Conservation (phyloP, 2,329 filamentous ascomycete species). For the Claviceps sp. region DNA sequence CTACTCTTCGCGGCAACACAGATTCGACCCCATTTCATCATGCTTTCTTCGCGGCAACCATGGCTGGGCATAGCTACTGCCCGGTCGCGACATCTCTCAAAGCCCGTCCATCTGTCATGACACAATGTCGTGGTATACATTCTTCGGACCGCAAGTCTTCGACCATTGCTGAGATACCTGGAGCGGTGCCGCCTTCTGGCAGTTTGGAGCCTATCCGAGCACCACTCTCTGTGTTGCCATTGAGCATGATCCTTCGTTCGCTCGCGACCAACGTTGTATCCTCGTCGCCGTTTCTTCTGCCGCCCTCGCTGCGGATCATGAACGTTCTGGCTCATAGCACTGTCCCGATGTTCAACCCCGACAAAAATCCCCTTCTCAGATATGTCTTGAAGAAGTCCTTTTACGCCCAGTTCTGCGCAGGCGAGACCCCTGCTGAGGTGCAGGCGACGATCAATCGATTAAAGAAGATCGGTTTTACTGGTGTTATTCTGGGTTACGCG, state of each 20-base stretch:
- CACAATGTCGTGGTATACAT: constrained; percentile 19
- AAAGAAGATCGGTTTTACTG: constrained; percentile 64
- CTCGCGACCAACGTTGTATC: constrained; percentile 57
- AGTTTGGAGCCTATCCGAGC: constrained; percentile 16
- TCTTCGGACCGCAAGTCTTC: constrained; percentile 23
- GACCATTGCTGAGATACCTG: constrained; percentile 20
- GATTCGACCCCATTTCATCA: background rate
- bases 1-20: background rate
- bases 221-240: constrained; percentile 54
- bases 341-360: constrained; percentile 54
- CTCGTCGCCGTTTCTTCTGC: constrained; percentile 54
- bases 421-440: constrained; percentile 59
- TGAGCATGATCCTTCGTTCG: constrained; percentile 54
- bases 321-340: constrained; percentile 55
- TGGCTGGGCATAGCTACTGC: constrained; percentile 1
- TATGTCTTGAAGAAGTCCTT: constrained; percentile 67
- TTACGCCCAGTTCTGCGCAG: constrained; percentile 84
- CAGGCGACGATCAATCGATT: constrained; percentile 48
- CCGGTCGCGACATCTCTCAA: background rate
- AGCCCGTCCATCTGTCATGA: background rate
- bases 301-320: constrained; percentile 56
- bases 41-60: constrained; percentile 1
- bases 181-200: constrained; percentile 17
- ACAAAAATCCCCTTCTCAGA: constrained; percentile 59
- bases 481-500: constrained; percentile 76